These are phyloP conservation scores for Lachnellula hyalina DNA, from an alignment of 2,329 filamentous ascomycete species.

Conservation along the genomic window DNA sequence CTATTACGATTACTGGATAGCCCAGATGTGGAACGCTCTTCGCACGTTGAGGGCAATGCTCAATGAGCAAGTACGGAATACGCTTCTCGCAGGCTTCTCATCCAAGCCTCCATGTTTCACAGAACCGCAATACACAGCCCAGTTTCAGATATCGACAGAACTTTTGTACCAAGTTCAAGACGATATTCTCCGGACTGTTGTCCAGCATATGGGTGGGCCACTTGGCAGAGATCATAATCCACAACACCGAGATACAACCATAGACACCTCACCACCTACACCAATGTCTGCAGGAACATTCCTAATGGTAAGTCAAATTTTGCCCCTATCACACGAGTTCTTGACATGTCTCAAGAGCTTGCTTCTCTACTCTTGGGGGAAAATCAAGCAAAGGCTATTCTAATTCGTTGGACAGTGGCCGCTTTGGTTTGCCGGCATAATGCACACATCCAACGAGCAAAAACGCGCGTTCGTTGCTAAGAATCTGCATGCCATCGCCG, in stretches of 20 bases:
- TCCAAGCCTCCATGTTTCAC: slow-evolving; percentile 14
- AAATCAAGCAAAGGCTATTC: too few species aligned
- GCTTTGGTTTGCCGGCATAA: slow-evolving; percentile 22
- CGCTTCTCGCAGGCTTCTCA: slow-evolving; percentile 16
- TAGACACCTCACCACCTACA: slow-evolving; percentile 1
- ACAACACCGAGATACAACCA: neutral
- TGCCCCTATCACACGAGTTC: too few species aligned
- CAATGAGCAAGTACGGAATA: slow-evolving; percentile 16
- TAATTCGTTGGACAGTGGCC: slow-evolving; percentile 17
- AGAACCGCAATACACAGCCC: slow-evolving; percentile 14
- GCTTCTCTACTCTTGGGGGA: too few species aligned
- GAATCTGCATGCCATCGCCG: slow-evolving; percentile 20
- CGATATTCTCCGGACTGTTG: slow-evolving; percentile 23
- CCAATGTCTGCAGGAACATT: slow-evolving; percentile 20
- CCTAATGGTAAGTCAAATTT: slow-evolving; percentile 8
- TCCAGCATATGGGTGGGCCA: slow-evolving; percentile 17
- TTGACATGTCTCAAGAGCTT: too few species aligned
- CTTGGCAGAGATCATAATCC: neutral
- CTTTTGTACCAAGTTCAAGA: slow-evolving; percentile 12
- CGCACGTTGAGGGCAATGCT: slow-evolving; percentile 20
- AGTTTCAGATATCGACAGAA: slow-evolving; percentile 22
- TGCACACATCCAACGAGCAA: slow-evolving; percentile 11
- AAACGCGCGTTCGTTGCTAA: slow-evolving; percentile 16
- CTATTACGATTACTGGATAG: slow-evolving; percentile 24
- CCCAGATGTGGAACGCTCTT: slow-evolving; percentile 25